Conservation (phyloP, 1,139 yeast species). For the Magnusiomyces tetraspermus region DNA sequence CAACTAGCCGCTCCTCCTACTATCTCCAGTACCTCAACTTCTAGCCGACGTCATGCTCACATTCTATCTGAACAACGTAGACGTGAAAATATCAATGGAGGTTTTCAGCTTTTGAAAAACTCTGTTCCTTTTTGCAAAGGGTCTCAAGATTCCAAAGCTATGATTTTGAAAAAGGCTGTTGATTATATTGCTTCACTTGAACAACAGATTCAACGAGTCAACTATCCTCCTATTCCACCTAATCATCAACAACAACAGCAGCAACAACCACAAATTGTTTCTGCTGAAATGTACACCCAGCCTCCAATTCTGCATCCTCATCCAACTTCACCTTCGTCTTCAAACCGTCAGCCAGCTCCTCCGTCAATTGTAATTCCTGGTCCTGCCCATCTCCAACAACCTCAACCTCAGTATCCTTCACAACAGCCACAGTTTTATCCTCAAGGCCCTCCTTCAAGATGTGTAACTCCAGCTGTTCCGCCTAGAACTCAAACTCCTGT, state of each 20-base stretch:
- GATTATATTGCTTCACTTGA: conserved; percentile 54
- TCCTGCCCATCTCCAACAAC: neutral
- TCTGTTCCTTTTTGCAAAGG: conserved; percentile 37
- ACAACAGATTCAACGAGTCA: conserved; percentile 20
- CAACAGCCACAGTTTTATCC: neutral
- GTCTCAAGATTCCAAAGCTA: conserved; percentile 39
- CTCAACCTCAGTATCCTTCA: neutral
- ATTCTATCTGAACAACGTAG: conserved; percentile 39
- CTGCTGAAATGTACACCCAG: neutral
- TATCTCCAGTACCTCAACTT: conserved; percentile 6
- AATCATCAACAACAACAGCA: conserved; percentile 10
- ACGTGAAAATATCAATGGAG: conserved; percentile 39
- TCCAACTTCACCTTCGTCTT: neutral
- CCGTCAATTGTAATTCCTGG: neutral
- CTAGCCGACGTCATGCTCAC: conserved; percentile 32
- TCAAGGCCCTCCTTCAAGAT: conserved; percentile 1
- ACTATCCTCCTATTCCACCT: conserved; percentile 10
- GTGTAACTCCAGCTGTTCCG: neutral
- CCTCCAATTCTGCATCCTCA: neutral
- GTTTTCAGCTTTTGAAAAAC: conserved; percentile 34
- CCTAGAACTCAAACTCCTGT: neutral
- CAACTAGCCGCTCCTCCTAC: conserved; percentile 16
- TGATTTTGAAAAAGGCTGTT: conserved; percentile 72
- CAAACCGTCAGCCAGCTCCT: conserved; percentile 5
- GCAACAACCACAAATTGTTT: conserved; percentile 6